These are phyloP conservation scores for Heimioporus retisporus DNA, from an alignment of 1,284 basidiomycete genomes.

Conservation along the genomic window DNA sequence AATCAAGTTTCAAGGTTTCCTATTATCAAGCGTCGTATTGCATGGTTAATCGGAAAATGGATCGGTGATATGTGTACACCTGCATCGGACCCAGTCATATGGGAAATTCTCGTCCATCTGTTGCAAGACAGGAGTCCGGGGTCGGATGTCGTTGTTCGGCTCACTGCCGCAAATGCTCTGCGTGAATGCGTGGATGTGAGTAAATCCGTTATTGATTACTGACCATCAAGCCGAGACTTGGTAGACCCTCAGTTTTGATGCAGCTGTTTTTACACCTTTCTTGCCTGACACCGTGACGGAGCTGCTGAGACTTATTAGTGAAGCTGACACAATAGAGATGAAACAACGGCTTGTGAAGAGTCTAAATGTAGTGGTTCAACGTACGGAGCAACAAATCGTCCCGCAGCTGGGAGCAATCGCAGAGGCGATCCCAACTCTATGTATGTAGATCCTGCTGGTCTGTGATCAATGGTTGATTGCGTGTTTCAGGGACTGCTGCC, in stretches of 20 bases:
- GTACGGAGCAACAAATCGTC: slow-evolving; percentile 74
- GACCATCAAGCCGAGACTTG: slow-evolving; percentile 16
- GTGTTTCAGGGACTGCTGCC: slow-evolving; percentile 62
- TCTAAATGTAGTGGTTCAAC: slow-evolving; percentile 81
- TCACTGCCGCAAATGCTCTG: slow-evolving; percentile 83
- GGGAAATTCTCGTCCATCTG: slow-evolving; percentile 85
- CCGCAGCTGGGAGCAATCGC: slow-evolving; percentile 77
- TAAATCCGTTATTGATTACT: slow-evolving; percentile 14
- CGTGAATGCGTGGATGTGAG: slow-evolving; percentile 87
- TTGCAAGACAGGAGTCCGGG: slow-evolving; percentile 74
- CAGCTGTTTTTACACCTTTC: slow-evolving; percentile 68
- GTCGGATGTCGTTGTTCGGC: slow-evolving; percentile 84
- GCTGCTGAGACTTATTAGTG: slow-evolving; percentile 75
- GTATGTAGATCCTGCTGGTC: slow-evolving; percentile 55
- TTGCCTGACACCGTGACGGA: slow-evolving; percentile 68
- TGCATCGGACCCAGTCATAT: slow-evolving; percentile 73
- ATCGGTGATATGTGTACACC: slow-evolving; percentile 71
- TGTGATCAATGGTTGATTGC: slow-evolving; percentile 13
- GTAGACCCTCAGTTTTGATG: slow-evolving; percentile 72
- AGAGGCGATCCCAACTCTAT: slow-evolving; percentile 78
- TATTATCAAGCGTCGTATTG: slow-evolving; percentile 90
- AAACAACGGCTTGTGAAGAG: slow-evolving; percentile 80
- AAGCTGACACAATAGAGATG: slow-evolving; percentile 82
- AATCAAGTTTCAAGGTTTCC: slow-evolving; percentile 67
- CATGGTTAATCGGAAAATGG: slow-evolving; percentile 92